phyloP scores from a whole-genome alignment of 1,284 basidiomycete genomes.

The Hymenochaete sp. region DNA sequence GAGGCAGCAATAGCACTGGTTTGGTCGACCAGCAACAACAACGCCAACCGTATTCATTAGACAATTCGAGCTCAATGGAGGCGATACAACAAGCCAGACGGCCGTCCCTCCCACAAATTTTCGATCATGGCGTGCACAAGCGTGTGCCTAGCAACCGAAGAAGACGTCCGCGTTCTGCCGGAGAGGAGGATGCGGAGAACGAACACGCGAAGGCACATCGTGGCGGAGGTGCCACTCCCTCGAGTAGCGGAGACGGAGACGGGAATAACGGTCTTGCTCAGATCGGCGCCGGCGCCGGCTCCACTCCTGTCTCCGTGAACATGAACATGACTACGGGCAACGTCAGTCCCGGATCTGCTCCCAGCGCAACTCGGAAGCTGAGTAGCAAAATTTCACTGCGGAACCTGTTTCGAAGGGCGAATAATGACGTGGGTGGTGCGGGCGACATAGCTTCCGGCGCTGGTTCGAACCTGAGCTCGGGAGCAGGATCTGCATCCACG shows the following conservation, averaged over 20 bases:
- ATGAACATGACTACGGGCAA: neutral
- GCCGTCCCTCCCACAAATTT: slow-evolving; percentile 14
- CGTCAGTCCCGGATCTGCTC: neutral
- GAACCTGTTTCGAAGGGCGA: slow-evolving; percentile 12
- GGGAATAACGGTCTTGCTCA: slow-evolving; percentile 2
- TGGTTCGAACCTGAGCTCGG: no score
- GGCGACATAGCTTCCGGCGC: slow-evolving; percentile 7
- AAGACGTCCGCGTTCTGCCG: slow-evolving; percentile 14
- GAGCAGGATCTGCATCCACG: slow-evolving; percentile 2
- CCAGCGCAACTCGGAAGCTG: slow-evolving; percentile 7
- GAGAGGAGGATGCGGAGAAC: slow-evolving; percentile 13
- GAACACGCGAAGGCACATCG: neutral
- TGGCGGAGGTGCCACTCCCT: neutral
- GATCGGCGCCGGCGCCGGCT: neutral
- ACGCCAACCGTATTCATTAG: neutral
- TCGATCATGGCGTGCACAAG: slow-evolving; percentile 1
- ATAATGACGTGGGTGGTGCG: neutral
- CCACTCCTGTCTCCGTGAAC: neutral
- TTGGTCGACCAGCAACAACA: neutral
- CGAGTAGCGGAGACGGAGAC: neutral
- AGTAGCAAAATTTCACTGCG: slow-evolving; percentile 15
- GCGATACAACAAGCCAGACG: no score
- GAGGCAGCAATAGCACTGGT: neutral
- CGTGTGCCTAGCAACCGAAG: neutral
- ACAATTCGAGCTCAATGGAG: no score